Evolutionary conservation across 768 basidiomycete species (phyloP).

Genomic region (Tricholomella constricta): DNA sequence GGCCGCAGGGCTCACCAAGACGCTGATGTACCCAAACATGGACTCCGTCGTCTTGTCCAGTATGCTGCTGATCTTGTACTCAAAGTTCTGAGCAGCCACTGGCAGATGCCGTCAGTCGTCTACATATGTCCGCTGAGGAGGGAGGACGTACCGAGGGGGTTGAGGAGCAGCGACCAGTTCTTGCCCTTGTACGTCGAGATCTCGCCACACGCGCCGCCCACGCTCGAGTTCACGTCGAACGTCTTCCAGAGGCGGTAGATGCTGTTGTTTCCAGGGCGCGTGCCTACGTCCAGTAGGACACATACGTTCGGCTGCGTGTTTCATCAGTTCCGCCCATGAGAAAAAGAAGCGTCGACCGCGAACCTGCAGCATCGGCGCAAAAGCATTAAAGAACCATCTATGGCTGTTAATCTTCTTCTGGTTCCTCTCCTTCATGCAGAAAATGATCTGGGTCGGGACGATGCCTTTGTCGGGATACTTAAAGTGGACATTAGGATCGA

Average conservation of each 20-base stretch:
- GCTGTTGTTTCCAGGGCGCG: conserved; percentile 83
- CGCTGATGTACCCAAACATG: conserved; percentile 95
- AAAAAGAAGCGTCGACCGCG: conserved; percentile 10
- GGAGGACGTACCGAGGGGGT: conserved; percentile 68
- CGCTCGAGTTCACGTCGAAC: conserved; percentile 88
- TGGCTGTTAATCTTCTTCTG: conserved; percentile 98
- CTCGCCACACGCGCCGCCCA: conserved; percentile 97
- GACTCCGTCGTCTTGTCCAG: conserved; percentile 88
- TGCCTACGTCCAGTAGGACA: conserved; percentile 92
- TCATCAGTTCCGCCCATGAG: not conserved
- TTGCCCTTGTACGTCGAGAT: conserved; percentile 91
- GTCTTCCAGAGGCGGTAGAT: conserved; percentile 97
- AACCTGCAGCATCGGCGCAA: conserved; percentile 79
- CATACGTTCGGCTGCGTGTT: conserved; percentile 81
- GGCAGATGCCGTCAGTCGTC: not conserved
- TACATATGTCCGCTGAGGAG: not conserved
- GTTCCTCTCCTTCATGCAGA: conserved; percentile 91
- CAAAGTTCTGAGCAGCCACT: conserved; percentile 96
- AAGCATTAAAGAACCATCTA: conserved; percentile 97
- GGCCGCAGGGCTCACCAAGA: conserved; percentile 56
- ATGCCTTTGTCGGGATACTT: conserved; percentile 91
- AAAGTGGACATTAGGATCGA: conserved; percentile 81
- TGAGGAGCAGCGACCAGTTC: conserved; percentile 78
- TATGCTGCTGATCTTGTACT: conserved; percentile 92
- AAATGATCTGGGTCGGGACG: conserved; percentile 92